Conservation (phyloP, 306 rosid species). For the Castanea sativa region DNA sequence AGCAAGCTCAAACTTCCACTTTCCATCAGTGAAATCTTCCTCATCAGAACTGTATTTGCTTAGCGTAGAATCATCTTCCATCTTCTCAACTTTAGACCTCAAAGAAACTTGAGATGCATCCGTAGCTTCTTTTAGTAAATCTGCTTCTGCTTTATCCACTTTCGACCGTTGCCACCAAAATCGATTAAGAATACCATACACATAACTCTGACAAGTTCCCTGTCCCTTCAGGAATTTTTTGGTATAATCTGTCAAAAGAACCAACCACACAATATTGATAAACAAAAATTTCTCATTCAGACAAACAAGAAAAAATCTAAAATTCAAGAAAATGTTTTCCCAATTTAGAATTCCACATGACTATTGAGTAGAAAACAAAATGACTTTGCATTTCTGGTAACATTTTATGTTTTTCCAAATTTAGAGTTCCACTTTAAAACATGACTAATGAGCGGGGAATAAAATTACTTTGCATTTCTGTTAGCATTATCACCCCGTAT, state of each 20-base stretch:
- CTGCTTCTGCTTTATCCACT: slow-evolving; percentile 45
- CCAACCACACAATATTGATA: background rate
- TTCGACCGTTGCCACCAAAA: slow-evolving; percentile 50
- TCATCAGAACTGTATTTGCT: slow-evolving; percentile 42
- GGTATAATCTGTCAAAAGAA: slow-evolving; percentile 37
- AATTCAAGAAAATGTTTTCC: background rate
- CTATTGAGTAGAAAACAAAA: no score
- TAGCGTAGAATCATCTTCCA: slow-evolving; percentile 23
- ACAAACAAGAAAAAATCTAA: background rate
- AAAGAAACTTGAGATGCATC: slow-evolving; percentile 32
- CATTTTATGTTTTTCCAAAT: background rate
- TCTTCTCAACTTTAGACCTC: slow-evolving; percentile 35
- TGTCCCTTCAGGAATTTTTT: slow-evolving; percentile 36
- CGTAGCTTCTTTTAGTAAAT: slow-evolving; percentile 28
- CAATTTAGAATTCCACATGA: no score
- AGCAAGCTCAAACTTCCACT: slow-evolving; percentile 70
- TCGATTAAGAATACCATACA: slow-evolving; percentile 36
- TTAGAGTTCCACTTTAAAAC: background rate
- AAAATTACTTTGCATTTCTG: background rate
- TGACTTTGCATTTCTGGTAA: no score
- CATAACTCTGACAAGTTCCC: slow-evolving; percentile 37
- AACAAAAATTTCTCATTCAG: slow-evolving; percentile 8
- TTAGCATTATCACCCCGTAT: background rate
- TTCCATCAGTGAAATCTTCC: slow-evolving; percentile 53
- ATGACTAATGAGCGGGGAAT: background rate